These are phyloP conservation scores for Talaromyces sp. DNA, from an alignment of 2,329 filamentous ascomycete genomes.

Conservation along the genomic window DNA sequence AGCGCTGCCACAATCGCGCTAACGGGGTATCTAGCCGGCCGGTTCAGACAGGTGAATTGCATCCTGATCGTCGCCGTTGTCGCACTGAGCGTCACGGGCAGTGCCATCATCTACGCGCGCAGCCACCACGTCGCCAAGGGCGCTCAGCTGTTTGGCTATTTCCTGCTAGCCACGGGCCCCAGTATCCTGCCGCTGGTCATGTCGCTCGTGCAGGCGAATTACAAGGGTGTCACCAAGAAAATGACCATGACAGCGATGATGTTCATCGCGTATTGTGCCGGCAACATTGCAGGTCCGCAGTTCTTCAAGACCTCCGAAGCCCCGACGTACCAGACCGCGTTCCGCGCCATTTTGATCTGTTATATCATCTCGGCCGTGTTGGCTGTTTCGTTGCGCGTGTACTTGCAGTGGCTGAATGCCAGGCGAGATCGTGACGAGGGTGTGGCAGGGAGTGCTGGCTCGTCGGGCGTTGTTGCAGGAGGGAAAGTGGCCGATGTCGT, in stretches of 20 bases:
- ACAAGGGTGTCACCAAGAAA: constrained; percentile 54
- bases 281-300: constrained; percentile 52
- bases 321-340: constrained; percentile 40
- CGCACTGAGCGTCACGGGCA: constrained; percentile 1
- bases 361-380: constrained; percentile 50
- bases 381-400: constrained; percentile 49
- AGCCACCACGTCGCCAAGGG: constrained; percentile 31
- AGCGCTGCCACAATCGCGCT: constrained; percentile 46
- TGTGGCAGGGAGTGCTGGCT: background rate
- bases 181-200: constrained; percentile 47
- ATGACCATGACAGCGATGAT: constrained; percentile 46
- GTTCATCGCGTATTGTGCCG: constrained; percentile 51
- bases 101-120: constrained; percentile 9
- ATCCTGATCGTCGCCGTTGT: constrained; percentile 5
- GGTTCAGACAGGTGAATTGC: background rate
- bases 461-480: constrained; percentile 27
- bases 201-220: constrained; percentile 34
- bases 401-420: constrained; percentile 53
- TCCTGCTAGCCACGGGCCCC: constrained; percentile 51
- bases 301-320: constrained; percentile 48
- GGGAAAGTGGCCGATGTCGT: constrained; percentile 42
- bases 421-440: constrained; percentile 45
- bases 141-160: constrained; percentile 54
- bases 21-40: constrained; percentile 6
- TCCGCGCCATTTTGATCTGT: constrained; percentile 50